Base-by-base conservation (phyloP, 2,329 filamentous ascomycete genomes). In the Conoideocrella luteorostrata region DNA sequence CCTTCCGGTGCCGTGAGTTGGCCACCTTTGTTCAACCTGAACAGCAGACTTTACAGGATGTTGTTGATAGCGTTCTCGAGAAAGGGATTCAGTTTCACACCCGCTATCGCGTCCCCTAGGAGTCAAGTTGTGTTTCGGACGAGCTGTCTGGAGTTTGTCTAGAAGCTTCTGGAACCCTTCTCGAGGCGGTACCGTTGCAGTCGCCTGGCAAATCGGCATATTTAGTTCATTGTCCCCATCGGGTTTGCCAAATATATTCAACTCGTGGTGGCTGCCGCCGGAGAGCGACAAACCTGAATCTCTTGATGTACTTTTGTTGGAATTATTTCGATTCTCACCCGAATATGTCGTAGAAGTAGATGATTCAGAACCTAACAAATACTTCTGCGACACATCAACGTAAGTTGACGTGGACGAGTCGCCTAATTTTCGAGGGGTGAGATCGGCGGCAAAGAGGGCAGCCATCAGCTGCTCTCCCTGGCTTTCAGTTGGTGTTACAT, bases 111-210 rank as follows among this genome's bases (percentile, higher is more conserved):
- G 26, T 7, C 20, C 28, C 44, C 42, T 37, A 28, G 44, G 42
- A 12, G 39, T 7, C 11, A n/a, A n/a, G n/a, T 35, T 43, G 7
- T 37, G 36, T 7, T 40, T 23, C 11, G 41, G 35, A 13, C 42
- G 35, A 3, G n/a, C 7, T 18, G 39, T 48, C 1, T 53, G 52
- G 20, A 63, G 54, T 21, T 53, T 63, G 10, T 53, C 39, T 4
- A 64, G 39, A 41, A 64, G 44, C 18, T 43, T 55, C 26, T 56
- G 43, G 32, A 62, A 64, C 5, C 52, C 60, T 4, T 24, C 7
- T n/a, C 7, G n/a, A 3, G n/a, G n/a, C n/a, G n/a, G n/a, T n/a
- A n/a, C n/a, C n/a, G n/a, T n/a, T n/a, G n/a, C n/a, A n/a, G n/a
- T n/a, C n/a, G n/a, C n/a, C n/a, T n/a, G n/a, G n/a, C n/a, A n/a